Percentiles rank a stretch among this genome's conserved stretches.
phyloP scores from a whole-genome alignment of 2,329 filamentous ascomycete species.

The Fusarium sp. region DNA sequence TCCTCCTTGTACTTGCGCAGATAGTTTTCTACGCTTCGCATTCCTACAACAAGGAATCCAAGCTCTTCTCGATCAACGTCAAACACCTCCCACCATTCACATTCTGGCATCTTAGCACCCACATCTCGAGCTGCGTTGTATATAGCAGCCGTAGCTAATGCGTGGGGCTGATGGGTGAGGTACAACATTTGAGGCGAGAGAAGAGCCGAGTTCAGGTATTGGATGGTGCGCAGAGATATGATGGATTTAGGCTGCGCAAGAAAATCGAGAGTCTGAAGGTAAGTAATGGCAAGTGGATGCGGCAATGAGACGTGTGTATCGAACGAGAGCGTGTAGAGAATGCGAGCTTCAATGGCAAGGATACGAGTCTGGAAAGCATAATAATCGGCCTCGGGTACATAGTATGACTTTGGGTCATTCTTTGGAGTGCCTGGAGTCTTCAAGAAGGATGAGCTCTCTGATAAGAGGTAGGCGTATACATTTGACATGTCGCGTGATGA shows the following conservation, averaged over 20 bases:
- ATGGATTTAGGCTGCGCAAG: conserved; percentile 60
- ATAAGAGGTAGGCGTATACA: conserved; percentile 85
- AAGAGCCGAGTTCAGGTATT: conserved; percentile 87
- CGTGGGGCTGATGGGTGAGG: conserved; percentile 89
- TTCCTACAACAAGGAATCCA: conserved; percentile 88
- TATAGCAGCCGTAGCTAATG: conserved; percentile 87
- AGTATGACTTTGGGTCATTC: conserved; percentile 69
- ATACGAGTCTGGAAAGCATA: conserved; percentile 73
- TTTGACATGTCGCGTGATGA: conserved; percentile 85
- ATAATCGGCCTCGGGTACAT: conserved; percentile 81
- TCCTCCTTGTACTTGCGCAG: conserved; percentile 70
- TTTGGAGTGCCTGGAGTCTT: conserved; percentile 53
- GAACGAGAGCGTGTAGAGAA: conserved; percentile 83
- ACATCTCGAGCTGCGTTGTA: conserved; percentile 88
- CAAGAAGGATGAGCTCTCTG: conserved; percentile 69
- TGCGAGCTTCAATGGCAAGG: conserved; percentile 79
- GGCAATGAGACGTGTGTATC: conserved; percentile 88
- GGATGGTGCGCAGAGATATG: conserved; percentile 75
- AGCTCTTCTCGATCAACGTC: conserved; percentile 95
- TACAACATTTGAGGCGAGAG: conserved; percentile 91
- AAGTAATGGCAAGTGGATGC: conserved; percentile 88
- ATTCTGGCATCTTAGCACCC: conserved; percentile 82
- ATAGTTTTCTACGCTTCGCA: conserved; percentile 83
- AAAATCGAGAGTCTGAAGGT: conserved; percentile 88
- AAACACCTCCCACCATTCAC: conserved; percentile 98